Evolutionary conservation across 2,329 filamentous ascomycete species (phyloP).

Genomic region (Penicillium nordicum): DNA sequence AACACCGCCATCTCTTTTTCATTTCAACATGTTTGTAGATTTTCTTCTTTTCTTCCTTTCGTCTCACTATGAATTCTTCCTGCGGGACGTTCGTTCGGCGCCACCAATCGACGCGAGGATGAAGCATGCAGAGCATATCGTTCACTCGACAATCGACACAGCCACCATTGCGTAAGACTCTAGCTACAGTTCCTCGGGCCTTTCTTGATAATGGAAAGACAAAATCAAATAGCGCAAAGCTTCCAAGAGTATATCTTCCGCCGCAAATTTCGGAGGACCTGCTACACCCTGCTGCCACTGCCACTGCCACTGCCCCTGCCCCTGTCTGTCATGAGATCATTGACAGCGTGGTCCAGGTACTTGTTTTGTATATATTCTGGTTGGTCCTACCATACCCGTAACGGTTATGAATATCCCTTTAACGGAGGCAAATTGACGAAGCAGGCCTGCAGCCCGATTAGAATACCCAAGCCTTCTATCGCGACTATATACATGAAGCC

Average conservation of each 20-base stretch:
- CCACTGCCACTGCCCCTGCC: too few relatives aligned
- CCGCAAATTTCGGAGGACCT: too few relatives aligned
- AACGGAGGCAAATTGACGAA: background rate
- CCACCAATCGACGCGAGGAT: background rate
- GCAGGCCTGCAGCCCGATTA: background rate
- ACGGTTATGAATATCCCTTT: too few relatives aligned
- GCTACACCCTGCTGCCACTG: too few relatives aligned
- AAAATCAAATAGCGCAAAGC: too few relatives aligned
- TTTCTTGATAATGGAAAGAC: background rate
- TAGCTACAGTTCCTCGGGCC: background rate
- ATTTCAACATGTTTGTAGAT: background rate
- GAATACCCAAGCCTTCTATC: background rate
- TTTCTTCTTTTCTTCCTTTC: background rate
- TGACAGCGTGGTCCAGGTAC: background rate
- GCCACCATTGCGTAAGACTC: constrained; percentile 2
- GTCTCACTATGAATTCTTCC: background rate
- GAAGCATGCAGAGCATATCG: constrained; percentile 1
- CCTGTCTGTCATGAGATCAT: background rate
- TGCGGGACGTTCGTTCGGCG: background rate
- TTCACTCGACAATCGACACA: constrained; percentile 1
- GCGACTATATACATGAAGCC: background rate
- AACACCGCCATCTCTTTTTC: background rate
- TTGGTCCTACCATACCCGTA: background rate
- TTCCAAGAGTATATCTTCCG: too few relatives aligned
- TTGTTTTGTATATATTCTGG: background rate